Evolutionary conservation across 2,329 filamentous ascomycete genomes (phyloP).

Genomic region (Aspergillus pseudoviridinutans): DNA sequence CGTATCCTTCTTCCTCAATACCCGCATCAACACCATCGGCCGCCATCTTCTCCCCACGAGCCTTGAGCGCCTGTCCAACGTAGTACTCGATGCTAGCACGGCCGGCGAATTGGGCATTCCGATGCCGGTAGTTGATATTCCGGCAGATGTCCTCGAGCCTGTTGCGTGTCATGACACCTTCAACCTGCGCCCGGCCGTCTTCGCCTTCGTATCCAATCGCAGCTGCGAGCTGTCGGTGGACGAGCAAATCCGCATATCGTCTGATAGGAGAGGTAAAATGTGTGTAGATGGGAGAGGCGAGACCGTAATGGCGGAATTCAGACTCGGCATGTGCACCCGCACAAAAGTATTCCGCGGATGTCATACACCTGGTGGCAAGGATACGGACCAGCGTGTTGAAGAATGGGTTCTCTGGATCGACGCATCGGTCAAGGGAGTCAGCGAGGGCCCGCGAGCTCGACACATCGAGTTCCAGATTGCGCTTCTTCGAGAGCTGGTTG

Average conservation of each 20-base stretch:
- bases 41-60: slow-evolving; percentile 49
- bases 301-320: slow-evolving; percentile 94
- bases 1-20: slow-evolving; percentile 82
- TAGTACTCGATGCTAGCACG: slow-evolving; percentile 96
- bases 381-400: slow-evolving; percentile 98
- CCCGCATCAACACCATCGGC: slow-evolving; percentile 32
- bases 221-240: slow-evolving; percentile 89
- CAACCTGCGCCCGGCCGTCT: slow-evolving; percentile 63
- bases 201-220: slow-evolving; percentile 77
- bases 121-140: slow-evolving; percentile 96
- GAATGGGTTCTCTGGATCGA: slow-evolving; percentile 78
- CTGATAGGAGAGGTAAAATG: slow-evolving; percentile 98
- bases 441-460: slow-evolving; percentile 92
- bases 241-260: slow-evolving; percentile 93
- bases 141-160: slow-evolving; percentile 92
- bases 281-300: slow-evolving; percentile 95
- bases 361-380: slow-evolving; percentile 98
- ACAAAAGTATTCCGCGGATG: slow-evolving; percentile 97
- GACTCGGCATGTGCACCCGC: slow-evolving; percentile 88
- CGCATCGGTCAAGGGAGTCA: slow-evolving; percentile 81
- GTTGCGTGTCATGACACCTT: slow-evolving; percentile 72
- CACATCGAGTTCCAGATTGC: slow-evolving; percentile 70
- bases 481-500: slow-evolving; percentile 86
- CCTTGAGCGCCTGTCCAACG: slow-evolving; percentile 91
- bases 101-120: slow-evolving; percentile 93